Evolutionary conservation across 2,329 filamentous ascomycete species (phyloP), one percentile per base, ranked within the genome.

Genomic region (Magnaporthales sp.): DNA sequence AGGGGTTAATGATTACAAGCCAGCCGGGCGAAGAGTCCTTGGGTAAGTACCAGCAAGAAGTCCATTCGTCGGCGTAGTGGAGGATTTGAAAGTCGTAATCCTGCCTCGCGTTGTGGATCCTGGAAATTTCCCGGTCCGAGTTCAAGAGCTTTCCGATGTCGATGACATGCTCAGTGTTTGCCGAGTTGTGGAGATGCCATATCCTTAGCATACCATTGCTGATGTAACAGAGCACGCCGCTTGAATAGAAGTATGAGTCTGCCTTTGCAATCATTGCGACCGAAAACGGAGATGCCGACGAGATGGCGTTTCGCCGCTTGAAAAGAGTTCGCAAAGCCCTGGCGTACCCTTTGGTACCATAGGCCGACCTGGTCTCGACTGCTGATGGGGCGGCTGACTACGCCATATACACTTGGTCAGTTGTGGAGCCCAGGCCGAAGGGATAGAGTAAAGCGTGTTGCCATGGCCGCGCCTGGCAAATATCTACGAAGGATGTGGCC

Each of bases 151-250:
- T 71, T 6, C 79, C 79, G 38, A 87, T 79, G 70, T 87, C 79
- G 61, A 91, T 75, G 3, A 86, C 84, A 22, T 81, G 76, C 71
- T 91, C 88, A 13, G 75, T 70, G 24, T 72, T 73, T 2, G 77
- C 78, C 0, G 81, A 80, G 9, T 73, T 72, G 70, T 86, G 83
- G 22, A 91, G 76, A 68, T 89, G 80, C 63, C 90, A 78, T 27
- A 91, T 75, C 2, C 85, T 83, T 29, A 93, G 79, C 64, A 73
- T 65, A 46, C 72, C 67, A 62, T 81, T 80, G 54, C 81, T 73
- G 13, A 85, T 81, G 72, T 92, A 89, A 70, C 89, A 91, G 19
- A 93, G 77, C 10, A 85, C 80, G 6, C 90, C 89, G 67, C 86
- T 81, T 22, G 80, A 78, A 73, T 90, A 92, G 1, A 87, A 74